Percentiles rank a stretch among this genome's conserved stretches.
Evolutionary conservation across 345 rosid species (phyloP).

Genomic region (Cardamine occulta): DNA sequence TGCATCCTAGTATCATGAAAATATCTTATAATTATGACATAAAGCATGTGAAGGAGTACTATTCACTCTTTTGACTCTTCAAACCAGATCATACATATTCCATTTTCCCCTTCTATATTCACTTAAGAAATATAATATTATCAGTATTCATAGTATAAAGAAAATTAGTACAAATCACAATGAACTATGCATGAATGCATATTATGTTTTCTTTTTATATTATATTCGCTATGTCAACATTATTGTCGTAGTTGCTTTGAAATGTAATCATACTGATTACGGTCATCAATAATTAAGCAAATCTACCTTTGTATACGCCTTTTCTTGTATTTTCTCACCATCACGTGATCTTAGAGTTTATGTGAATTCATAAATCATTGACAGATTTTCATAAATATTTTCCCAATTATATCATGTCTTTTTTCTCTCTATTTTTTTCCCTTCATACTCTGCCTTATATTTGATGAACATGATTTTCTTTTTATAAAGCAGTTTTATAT

Average conservation of each 20-base stretch:
- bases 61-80: constrained; percentile 23
- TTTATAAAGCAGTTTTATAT: neutral
- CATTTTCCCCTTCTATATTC: neutral
- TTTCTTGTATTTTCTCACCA: neutral
- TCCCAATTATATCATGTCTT: too few relatives aligned
- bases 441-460: neutral
- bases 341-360: neutral
- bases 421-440: too few relatives aligned
- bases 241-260: neutral
- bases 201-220: too few relatives aligned
- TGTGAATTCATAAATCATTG: neutral
- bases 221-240: neutral
- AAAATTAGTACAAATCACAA: neutral
- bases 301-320: constrained; percentile 5
- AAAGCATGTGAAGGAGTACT: neutral
- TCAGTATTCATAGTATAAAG: too few relatives aligned
- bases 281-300: neutral
- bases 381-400: neutral
- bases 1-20: neutral
- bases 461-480: neutral
- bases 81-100: neutral
- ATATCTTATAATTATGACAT: neutral
- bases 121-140: neutral
- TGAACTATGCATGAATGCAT: neutral
- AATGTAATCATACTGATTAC: neutral